Conservation (phyloP, 306 rosid species). For the Luffa acutangula region DNA sequence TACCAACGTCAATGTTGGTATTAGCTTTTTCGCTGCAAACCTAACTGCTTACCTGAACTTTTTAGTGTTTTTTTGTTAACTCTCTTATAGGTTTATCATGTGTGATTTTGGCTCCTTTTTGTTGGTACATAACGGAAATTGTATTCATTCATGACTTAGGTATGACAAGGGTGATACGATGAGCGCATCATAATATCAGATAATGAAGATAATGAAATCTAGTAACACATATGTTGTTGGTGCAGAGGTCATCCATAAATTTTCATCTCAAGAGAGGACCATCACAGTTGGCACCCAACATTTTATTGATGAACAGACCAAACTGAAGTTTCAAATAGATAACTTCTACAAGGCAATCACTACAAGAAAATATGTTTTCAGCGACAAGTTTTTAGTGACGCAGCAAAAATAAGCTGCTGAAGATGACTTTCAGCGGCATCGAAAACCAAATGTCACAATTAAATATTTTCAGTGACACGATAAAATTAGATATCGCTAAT, state of each 20-base stretch:
- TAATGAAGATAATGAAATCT: constrained; percentile 18
- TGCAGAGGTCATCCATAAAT: constrained; percentile 55
- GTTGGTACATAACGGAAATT: neutral
- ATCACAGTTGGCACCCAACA: constrained; percentile 66
- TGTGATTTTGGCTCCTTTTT: neutral
- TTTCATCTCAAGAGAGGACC: constrained; percentile 55
- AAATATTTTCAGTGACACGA: too few species aligned
- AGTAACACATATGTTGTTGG: constrained; percentile 50
- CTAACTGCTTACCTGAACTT: constrained; percentile 50
- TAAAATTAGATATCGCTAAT: too few species aligned
- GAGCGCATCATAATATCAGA: constrained; percentile 67
- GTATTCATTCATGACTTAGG: constrained; percentile 27
- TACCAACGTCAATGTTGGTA: constrained; percentile 52
- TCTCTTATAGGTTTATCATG: neutral
- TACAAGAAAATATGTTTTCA: too few species aligned
- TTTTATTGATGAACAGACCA: constrained; percentile 61
- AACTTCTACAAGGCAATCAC: constrained; percentile 49
- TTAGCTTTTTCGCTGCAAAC: constrained; percentile 44
- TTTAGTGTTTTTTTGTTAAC: constrained; percentile 28
- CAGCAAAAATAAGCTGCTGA: too few species aligned
- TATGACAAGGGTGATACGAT: constrained; percentile 57
- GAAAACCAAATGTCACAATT: too few species aligned
- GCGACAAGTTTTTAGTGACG: too few species aligned
- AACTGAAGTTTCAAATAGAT: constrained; percentile 53
- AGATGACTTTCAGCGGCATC: too few species aligned